Base-by-base conservation (phyloP, 78 protist species). In the Mastigamoeba balamuthi region DNA sequence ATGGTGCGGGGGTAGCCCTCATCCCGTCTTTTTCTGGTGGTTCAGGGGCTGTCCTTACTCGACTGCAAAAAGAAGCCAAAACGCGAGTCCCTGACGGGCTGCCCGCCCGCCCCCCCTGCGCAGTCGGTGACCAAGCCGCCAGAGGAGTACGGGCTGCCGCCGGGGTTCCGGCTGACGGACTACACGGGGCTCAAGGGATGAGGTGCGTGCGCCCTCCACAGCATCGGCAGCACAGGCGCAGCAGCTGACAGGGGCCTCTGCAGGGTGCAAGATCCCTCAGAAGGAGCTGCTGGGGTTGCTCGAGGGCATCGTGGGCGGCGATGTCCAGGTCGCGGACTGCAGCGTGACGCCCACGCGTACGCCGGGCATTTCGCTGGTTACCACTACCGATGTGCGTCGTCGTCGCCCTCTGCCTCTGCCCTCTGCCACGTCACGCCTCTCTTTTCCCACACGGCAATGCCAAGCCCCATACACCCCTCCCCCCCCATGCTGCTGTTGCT, bases 111-210 rank as follows among this genome's bases (percentile, higher is more conserved):
- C n/a, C n/a, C n/a, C n/a, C n/a, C n/a, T n/a, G n/a, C n/a, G n/a
- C n/a, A n/a, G n/a, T n/a, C n/a, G n/a, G n/a, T n/a, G 58, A 48
- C 17, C 17, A 17, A 48, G 58, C 58, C 58, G 58, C 58, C 58
- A 17, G 17, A 17, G 17, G 58, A 17, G 33, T 48, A 48, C 58
- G 85, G 85, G 8, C 67, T 81, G 41, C 63, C 77, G 2, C 30
- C 52, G 0, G 77, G n/a, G 33, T 82, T 75, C 66, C 65, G 74
- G 38, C 64, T 91, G 53, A 86, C 91, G 9, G 88, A 86, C 72
- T 91, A 30, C 67, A 80, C 90, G 17, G 39, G 66, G 33, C 73
- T 93, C 29, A 93, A 93, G 69, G 96, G 96, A 43, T 91, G 95
- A 81, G 91, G 84, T 40, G 33, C 58, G 74, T 6, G 9, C n/a